A percentile compares a stretch with the other conserved stretches of the same genome.
phyloP scores from a whole-genome alignment of 352 stramenopile species.

The Globisporangium apiculatum region DNA sequence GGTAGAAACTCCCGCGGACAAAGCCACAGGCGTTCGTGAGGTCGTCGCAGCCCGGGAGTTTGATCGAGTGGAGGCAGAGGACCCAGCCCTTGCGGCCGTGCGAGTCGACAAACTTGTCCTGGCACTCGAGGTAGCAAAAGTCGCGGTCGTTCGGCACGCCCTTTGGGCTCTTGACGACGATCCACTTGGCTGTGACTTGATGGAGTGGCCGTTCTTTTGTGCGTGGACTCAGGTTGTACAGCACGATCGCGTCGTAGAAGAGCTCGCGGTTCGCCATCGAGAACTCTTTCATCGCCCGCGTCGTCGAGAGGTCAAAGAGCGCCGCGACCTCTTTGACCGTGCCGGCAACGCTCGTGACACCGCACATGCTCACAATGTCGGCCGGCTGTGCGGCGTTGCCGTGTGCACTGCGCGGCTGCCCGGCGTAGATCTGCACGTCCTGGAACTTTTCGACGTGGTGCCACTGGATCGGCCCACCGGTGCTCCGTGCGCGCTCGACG shows the following conservation, averaged over 20 bases:
- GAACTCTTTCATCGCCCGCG: conserved; percentile 70
- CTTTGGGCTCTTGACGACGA: conserved; percentile 46
- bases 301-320: conserved; percentile 63
- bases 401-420: conserved; percentile 32
- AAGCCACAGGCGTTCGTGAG: conserved; percentile 71
- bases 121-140: conserved; percentile 77
- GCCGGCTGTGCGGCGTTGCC: conserved; percentile 18
- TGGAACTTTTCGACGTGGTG: conserved; percentile 71
- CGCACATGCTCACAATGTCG: conserved; percentile 53
- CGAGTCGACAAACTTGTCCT: conserved; percentile 84
- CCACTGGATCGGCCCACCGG: conserved; percentile 61
- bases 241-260: conserved; percentile 67
- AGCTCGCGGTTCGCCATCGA: conserved; percentile 37
- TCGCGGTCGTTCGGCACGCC: conserved; percentile 52
- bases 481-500: conserved; percentile 57
- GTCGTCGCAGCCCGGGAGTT: conserved; percentile 68
- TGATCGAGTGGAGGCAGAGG: conserved; percentile 78
- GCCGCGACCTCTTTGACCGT: conserved; percentile 64
- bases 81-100: conserved; percentile 77
- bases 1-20: conserved; percentile 71
- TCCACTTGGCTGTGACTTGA: conserved; percentile 82
- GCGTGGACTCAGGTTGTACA: conserved; percentile 56
- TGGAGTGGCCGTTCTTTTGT: conserved; percentile 76
- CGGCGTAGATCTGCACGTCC: conserved; percentile 71
- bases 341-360: conserved; percentile 65